Conservation (phyloP, 208 protist genomes). For the Trypanosoma lewisi region DNA sequence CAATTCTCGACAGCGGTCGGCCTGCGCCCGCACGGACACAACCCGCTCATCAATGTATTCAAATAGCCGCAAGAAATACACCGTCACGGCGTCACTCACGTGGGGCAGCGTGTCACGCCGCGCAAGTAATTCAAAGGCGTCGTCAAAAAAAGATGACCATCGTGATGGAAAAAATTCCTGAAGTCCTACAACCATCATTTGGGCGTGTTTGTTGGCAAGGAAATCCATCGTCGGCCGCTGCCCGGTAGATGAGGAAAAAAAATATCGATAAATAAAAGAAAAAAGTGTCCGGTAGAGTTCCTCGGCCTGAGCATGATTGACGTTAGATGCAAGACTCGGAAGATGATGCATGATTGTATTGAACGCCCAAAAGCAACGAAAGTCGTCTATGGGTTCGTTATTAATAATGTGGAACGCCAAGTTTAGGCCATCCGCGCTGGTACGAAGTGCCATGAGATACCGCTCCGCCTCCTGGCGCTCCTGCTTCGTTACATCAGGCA, state of each 20-base stretch:
- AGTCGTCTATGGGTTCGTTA: conserved; percentile 51
- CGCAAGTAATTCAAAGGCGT: conserved; percentile 56
- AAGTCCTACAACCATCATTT: conserved; percentile 70
- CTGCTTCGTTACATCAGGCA: conserved; percentile 28
- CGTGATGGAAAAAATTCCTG: conserved; percentile 66
- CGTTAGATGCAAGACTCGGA: conserved; percentile 28
- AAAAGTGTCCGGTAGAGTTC: conserved; percentile 69
- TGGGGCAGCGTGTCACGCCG: conserved; percentile 25
- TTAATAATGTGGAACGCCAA: conserved; percentile 69
- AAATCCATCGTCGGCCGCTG: conserved; percentile 40
- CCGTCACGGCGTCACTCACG: conserved; percentile 31
- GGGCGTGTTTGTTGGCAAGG: conserved; percentile 82
- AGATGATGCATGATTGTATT: conserved; percentile 79
- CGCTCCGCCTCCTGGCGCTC: conserved; percentile 56
- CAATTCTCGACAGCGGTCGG: conserved; percentile 43
- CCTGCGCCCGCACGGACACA: conserved; percentile 55
- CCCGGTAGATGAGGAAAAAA: conserved; percentile 33
- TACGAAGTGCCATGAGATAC: conserved; percentile 68
- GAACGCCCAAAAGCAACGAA: conserved; percentile 82
- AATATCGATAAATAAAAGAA: conserved; percentile 64
- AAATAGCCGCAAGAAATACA: conserved; percentile 80
- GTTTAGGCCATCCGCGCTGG: conserved; percentile 57
- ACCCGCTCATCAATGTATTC: conserved; percentile 85
- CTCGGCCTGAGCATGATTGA: conserved; percentile 40
- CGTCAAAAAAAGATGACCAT: conserved; percentile 63